Percentiles rank a stretch among this genome's conserved stretches.
Conservation (phyloP, 805 yeast genomes). For the Wickerhamomyces chambardii region DNA sequence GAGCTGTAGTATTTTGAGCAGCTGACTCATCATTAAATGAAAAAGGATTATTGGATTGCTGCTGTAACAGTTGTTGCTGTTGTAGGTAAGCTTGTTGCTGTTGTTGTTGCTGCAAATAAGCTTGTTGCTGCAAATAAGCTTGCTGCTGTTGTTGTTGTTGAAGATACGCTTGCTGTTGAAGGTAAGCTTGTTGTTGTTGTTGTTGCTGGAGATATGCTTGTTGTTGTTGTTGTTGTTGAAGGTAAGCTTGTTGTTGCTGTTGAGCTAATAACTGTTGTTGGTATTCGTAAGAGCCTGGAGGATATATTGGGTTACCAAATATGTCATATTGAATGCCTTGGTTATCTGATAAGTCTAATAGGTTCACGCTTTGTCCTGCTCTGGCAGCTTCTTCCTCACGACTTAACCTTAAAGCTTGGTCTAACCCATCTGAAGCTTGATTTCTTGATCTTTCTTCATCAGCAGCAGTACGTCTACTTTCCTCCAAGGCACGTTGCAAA, state of each 20-base stretch:
- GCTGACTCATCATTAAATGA: slow-evolving; percentile 29
- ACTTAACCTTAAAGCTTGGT: slow-evolving; percentile 61
- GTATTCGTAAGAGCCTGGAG: slow-evolving; percentile 10
- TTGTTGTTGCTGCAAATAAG: slow-evolving; percentile 21
- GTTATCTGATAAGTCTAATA: slow-evolving; percentile 43
- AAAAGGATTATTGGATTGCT: slow-evolving; percentile 77
- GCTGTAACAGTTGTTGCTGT: slow-evolving; percentile 43
- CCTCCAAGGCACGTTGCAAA: slow-evolving; percentile 70
- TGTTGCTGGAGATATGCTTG: background rate
- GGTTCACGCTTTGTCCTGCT: slow-evolving; percentile 34
- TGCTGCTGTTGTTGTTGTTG: slow-evolving; percentile 25
- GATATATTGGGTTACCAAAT: slow-evolving; percentile 20
- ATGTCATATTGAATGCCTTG: slow-evolving; percentile 21
- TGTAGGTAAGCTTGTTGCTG: slow-evolving; percentile 28
- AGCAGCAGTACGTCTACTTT: slow-evolving; percentile 73
- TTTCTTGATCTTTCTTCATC: slow-evolving; percentile 61
- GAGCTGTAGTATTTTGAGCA: slow-evolving; percentile 10
- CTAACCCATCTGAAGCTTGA: slow-evolving; percentile 36
- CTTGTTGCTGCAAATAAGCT: slow-evolving; percentile 14
- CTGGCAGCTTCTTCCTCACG: slow-evolving; percentile 72
- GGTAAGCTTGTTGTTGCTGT: slow-evolving; percentile 13
- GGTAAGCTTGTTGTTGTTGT: slow-evolving; percentile 12
- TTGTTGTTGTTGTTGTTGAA: slow-evolving; percentile 6
- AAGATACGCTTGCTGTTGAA: slow-evolving; percentile 15
- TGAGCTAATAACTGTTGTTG: slow-evolving; percentile 34